Percentiles rank a stretch among this genome's conserved stretches.
Conservation (phyloP, 345 rosid genomes). For the Brassica carinata region DNA sequence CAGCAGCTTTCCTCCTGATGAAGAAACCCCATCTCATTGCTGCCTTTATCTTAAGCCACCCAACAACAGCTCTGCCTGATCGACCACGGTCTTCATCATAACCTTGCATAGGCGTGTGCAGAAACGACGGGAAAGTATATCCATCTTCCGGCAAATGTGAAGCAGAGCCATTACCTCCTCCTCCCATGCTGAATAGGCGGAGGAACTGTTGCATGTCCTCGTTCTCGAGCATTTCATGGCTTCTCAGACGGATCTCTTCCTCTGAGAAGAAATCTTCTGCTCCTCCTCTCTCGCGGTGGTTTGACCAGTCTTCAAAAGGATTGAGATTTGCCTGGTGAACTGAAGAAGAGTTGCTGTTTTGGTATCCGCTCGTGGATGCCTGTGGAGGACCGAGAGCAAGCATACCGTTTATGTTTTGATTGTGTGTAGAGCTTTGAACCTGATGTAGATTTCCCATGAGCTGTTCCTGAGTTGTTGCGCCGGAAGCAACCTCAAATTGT, state of each 20-base stretch:
- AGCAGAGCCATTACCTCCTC: neutral
- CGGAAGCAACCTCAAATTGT: neutral
- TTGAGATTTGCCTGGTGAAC: neutral
- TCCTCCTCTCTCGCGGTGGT: conserved; percentile 5
- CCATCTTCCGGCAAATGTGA: neutral
- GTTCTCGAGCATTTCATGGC: neutral
- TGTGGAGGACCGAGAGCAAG: neutral
- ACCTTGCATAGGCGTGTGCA: neutral
- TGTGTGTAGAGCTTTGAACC: neutral
- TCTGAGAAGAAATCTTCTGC: neutral
- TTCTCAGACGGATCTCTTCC: conserved; percentile 5
- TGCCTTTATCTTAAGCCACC: conserved; percentile 2
- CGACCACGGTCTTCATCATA: neutral
- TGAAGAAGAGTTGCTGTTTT: neutral
- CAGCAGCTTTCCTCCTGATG: neutral
- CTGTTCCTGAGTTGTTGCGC: neutral
- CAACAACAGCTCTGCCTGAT: neutral
- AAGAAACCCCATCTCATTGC: conserved; percentile 6
- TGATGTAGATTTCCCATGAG: conserved; percentile 1
- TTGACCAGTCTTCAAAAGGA: neutral
- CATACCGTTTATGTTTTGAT: neutral
- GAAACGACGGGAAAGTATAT: conserved; percentile 1
- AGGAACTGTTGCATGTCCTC: conserved; percentile 4
- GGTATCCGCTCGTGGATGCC: neutral
- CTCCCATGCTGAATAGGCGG: conserved; percentile 2